phyloP scores from a whole-genome alignment of 23 red algal species.

The Gracilaria gracilis region DNA sequence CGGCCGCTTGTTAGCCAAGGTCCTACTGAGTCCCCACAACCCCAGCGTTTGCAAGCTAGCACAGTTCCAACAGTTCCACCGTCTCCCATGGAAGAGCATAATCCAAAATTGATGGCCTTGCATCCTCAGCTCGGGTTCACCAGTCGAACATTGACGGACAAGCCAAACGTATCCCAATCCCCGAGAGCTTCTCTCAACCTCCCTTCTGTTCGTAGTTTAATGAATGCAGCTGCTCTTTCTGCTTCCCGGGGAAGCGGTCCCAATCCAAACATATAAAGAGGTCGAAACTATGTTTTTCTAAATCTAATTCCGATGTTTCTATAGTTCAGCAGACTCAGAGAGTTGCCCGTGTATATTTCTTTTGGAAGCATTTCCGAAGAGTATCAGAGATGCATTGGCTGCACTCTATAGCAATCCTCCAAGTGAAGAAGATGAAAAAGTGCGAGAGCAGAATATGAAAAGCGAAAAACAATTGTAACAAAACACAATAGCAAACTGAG shows the following conservation, averaged over 20 bases:
- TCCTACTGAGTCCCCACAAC: background rate
- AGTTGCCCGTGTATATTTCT: no score
- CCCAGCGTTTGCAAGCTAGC: background rate
- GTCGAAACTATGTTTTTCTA: background rate
- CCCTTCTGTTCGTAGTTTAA: conserved; percentile 14
- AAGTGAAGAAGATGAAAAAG: no score
- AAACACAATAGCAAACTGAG: no score
- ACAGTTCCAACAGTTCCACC: conserved; percentile 3
- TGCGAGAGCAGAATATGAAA: no score
- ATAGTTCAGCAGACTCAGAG: no score
- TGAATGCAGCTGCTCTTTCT: conserved; percentile 16
- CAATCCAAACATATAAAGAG: background rate
- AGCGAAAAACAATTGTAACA: no score
- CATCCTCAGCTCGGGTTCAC: background rate
- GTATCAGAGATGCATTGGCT: no score
- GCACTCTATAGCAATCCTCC: no score
- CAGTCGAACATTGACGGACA: background rate
- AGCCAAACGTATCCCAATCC: background rate
- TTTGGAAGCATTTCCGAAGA: no score
- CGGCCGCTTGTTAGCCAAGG: no score
- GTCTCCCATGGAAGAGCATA: background rate
- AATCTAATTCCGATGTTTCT: background rate
- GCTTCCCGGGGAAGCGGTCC: background rate
- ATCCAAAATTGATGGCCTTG: background rate
- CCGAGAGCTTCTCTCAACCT: conserved; percentile 5